These are phyloP conservation scores for Umbelopsis vinacea DNA, from an alignment of 192 early-diverging fungal species.

Conservation along the genomic window DNA sequence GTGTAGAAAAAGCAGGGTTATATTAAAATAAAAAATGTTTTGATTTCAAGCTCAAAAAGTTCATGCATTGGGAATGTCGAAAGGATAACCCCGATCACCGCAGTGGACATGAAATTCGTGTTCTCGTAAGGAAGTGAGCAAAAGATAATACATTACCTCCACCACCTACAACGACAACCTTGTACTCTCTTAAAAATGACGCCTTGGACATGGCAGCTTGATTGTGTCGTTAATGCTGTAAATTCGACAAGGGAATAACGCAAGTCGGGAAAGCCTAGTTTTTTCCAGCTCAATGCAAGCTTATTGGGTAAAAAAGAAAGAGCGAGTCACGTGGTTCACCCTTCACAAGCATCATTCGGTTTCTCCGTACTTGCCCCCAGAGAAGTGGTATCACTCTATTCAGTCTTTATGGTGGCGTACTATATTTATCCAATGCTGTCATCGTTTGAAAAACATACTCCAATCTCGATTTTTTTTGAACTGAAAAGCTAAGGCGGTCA, in stretches of 20 bases:
- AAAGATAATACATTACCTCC: slow-evolving; percentile 58
- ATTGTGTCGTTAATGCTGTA: not conserved
- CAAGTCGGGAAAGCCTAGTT: not conserved
- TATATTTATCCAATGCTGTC: too few species aligned
- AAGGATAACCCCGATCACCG: not conserved
- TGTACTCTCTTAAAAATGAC: slow-evolving; percentile 61
- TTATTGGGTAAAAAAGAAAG: not conserved
- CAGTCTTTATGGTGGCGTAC: too few species aligned
- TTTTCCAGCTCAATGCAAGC: slow-evolving; percentile 1
- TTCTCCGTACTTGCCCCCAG: too few species aligned
- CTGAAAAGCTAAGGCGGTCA: too few species aligned
- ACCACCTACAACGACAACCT: slow-evolving; percentile 83
- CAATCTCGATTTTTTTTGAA: too few species aligned
- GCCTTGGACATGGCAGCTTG: slow-evolving; percentile 38
- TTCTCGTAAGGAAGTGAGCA: not conserved
- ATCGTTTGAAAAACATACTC: too few species aligned
- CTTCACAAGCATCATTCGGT: not conserved
- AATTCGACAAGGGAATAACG: not conserved
- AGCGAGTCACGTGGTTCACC: not conserved
- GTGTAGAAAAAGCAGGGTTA: too few species aligned
- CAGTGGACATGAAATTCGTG: not conserved
- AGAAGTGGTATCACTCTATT: too few species aligned
- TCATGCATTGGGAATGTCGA: not conserved
- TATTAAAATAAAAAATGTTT: too few species aligned
- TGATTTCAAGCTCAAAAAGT: too few species aligned